These are phyloP conservation scores for Pseudonitzschia pungens DNA, from an alignment of 108 stramenopile genomes.

Conservation along the genomic window DNA sequence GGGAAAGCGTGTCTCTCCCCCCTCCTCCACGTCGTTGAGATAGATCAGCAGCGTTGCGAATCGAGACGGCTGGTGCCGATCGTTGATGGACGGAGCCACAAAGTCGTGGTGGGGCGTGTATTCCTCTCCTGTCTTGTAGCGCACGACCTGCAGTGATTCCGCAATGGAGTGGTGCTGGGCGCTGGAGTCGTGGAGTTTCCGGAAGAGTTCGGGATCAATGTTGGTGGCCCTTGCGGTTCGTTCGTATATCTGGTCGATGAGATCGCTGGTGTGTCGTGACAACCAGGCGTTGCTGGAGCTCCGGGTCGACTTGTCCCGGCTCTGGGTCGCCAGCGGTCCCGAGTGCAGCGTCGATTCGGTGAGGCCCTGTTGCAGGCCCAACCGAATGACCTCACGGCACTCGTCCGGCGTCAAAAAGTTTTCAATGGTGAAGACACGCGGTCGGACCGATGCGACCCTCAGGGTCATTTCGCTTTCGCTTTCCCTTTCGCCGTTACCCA, in stretches of 20 bases:
- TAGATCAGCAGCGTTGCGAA: slow-evolving; percentile 88
- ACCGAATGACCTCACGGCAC: slow-evolving; percentile 60
- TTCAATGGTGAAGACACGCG: slow-evolving; percentile 70
- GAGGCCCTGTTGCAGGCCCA: slow-evolving; percentile 51
- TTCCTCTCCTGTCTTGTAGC: slow-evolving; percentile 69
- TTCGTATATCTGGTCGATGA: slow-evolving; percentile 77
- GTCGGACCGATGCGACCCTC: slow-evolving; percentile 58
- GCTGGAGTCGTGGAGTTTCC: slow-evolving; percentile 41
- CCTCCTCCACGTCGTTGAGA: slow-evolving; percentile 55
- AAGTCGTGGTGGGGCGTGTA: slow-evolving; percentile 92
- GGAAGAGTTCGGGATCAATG: slow-evolving; percentile 65
- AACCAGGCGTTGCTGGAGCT: slow-evolving; percentile 78
- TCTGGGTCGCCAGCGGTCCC: slow-evolving; percentile 31
- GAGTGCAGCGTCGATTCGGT: slow-evolving; percentile 56
- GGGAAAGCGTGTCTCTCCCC: slow-evolving; percentile 89
- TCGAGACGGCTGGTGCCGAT: slow-evolving; percentile 79
- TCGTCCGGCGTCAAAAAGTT: slow-evolving; percentile 70
- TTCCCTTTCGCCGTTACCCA: slow-evolving; percentile 11
- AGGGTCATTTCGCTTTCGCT: slow-evolving; percentile 25
- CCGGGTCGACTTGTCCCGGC: slow-evolving; percentile 45
- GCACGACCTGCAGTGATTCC: slow-evolving; percentile 87
- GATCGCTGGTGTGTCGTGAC: slow-evolving; percentile 51
- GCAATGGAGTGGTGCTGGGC: slow-evolving; percentile 76
- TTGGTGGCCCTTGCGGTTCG: slow-evolving; percentile 78
- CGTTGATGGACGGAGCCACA: slow-evolving; percentile 63